Evolutionary conservation across 2,329 filamentous ascomycete genomes (phyloP).

Genomic region (Xylaria polymorpha): DNA sequence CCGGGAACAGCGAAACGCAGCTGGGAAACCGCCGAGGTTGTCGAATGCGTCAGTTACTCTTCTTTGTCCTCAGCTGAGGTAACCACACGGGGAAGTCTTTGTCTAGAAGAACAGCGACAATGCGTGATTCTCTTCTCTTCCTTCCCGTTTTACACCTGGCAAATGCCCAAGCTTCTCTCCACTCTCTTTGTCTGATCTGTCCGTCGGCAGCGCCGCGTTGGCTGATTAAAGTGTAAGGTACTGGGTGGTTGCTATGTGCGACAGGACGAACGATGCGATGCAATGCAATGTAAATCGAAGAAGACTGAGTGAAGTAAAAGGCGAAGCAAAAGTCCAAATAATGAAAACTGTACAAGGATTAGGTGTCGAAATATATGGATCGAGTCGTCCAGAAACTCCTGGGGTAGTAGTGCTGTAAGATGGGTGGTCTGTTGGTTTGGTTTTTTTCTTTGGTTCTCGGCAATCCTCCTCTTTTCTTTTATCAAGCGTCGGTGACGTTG

Average conservation of each 20-base stretch:
- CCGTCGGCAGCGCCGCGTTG: constrained; percentile 38
- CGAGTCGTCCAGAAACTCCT: constrained; percentile 42
- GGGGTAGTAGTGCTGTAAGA: constrained; percentile 19
- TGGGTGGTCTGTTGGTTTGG: constrained; percentile 21
- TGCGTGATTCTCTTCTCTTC: constrained; percentile 9
- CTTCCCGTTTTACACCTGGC: neutral
- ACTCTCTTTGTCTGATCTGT: constrained; percentile 11
- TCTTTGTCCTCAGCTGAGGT: constrained; percentile 37
- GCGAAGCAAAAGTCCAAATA: constrained; percentile 34
- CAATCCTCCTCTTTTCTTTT: constrained; percentile 35
- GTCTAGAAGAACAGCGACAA: constrained; percentile 15
- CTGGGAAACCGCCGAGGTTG: constrained; percentile 21
- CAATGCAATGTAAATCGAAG: constrained; percentile 46
- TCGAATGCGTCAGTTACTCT: constrained; percentile 39
- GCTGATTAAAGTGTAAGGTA: constrained; percentile 44
- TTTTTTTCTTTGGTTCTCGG: constrained; percentile 47
- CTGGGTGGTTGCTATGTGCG: constrained; percentile 39
- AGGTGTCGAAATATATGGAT: constrained; percentile 39
- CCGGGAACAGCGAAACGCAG: constrained; percentile 38
- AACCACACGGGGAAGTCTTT: constrained; percentile 22
- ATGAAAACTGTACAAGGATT: constrained; percentile 43
- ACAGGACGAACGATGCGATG: constrained; percentile 37
- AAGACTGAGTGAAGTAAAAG: constrained; percentile 14
- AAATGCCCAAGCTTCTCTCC: constrained; percentile 17
- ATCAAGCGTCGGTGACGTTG: constrained; percentile 22